Evolutionary conservation across 306 rosid species (phyloP), one percentile per base, ranked within the genome.

Genomic region (Castanospermum australe): DNA sequence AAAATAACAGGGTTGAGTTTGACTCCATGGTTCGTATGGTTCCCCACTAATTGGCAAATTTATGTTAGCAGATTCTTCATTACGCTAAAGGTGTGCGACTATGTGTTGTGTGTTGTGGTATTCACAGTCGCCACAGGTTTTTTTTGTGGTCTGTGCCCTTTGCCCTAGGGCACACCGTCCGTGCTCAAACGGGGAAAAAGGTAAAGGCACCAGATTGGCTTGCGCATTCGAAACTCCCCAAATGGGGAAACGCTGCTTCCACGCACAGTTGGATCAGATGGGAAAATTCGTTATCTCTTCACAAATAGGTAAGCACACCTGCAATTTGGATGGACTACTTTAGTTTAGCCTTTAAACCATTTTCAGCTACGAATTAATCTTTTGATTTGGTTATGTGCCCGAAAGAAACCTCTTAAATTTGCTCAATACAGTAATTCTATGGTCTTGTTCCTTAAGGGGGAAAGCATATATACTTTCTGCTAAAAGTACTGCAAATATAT

Each of bases 131-230:
- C 60, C 63, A 5, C 60, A 5, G 24, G 12, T 75, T 1, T 61
- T 66, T 42, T 44, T 79, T 72, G 54, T 68, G 50, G 60, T 82
- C 36, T 64, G 74, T 75, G 71, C 44, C 81, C 75, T 76, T 78
- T 79, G 83, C 82, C 83, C 66, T 76, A 77, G 72, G 85, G 86
- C 85, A 76, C 69, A 80, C 52, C 72, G 67, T 68, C 59, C 56
- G 24, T 76, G 60, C 51, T 75, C 22, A 57, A 83, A 69, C 59
- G 57, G 17, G 17, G 83, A 51, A 84, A 77, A 79, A 78, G 36
- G 73, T 76, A 79, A 67, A 57, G 71, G 77, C 62, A 64, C 8
- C 17, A 64, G 22, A 60, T 78, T 78, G 54, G 50, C 66, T 77
- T 75, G 61, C 50, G 60, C 38, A n/a, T 55, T 68, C 74, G 69